phyloP scores from a whole-genome alignment of 306 rosid genomes.

The Vigna mungo region DNA sequence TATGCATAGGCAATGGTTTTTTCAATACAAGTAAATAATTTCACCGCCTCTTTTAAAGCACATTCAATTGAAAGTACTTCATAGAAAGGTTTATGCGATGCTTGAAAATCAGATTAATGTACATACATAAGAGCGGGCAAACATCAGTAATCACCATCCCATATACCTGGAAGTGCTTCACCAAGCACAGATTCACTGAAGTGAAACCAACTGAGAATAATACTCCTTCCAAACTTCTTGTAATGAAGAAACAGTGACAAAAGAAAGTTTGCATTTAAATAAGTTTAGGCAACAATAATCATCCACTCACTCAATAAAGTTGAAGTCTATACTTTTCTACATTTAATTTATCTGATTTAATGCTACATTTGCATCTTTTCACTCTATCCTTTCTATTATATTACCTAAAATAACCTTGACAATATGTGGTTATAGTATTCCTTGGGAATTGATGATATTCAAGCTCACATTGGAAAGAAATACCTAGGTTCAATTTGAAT shows the following conservation, averaged over 20 bases:
- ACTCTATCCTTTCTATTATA: not conserved
- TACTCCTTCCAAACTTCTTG: not conserved
- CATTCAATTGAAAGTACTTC: not conserved
- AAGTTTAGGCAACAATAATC: not conserved
- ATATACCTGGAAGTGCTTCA: not conserved
- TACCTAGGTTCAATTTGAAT: not conserved
- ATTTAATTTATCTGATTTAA: not conserved
- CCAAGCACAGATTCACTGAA: slow-evolving; percentile 13
- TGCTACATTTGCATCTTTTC: slow-evolving; percentile 4
- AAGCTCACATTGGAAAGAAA: slow-evolving; percentile 9
- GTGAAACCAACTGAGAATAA: slow-evolving; percentile 11
- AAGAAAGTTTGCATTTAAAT: not conserved
- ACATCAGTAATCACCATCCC: not conserved
- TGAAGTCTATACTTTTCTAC: not conserved
- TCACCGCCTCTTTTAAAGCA: not conserved
- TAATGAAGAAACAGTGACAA: not conserved
- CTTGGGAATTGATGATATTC: slow-evolving; percentile 13
- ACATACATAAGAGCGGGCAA: not conserved
- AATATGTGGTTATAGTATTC: not conserved
- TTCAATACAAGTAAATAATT: not conserved
- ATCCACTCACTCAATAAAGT: not conserved
- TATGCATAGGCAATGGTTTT: slow-evolving; percentile 21
- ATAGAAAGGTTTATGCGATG: slow-evolving; percentile 9
- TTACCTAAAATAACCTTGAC: not conserved
- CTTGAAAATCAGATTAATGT: not conserved